Evolutionary conservation across 2,329 filamentous ascomycete genomes (phyloP).

Genomic region (Diaporthe sp.): DNA sequence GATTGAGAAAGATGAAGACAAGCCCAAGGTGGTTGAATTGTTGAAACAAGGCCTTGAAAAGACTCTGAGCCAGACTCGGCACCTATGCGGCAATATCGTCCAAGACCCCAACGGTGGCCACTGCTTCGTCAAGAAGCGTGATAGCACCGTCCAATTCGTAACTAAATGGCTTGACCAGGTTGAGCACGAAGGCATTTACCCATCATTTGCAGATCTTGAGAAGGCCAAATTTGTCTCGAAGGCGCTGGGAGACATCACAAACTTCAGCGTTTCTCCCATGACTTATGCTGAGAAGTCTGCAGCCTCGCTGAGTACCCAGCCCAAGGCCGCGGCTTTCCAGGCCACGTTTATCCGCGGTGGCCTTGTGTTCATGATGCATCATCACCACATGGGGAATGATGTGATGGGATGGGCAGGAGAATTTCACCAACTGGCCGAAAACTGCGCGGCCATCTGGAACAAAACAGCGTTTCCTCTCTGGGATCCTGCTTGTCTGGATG

Average conservation of each 20-base stretch:
- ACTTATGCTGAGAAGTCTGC: constrained; percentile 48
- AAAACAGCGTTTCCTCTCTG: constrained; percentile 48
- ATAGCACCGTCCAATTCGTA: constrained; percentile 48
- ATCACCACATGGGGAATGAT: constrained; percentile 58
- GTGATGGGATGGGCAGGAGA: constrained; percentile 55
- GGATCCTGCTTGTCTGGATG: constrained; percentile 52
- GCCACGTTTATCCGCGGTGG: background rate
- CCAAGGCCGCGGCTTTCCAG: constrained; percentile 50
- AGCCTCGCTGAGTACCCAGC: constrained; percentile 48
- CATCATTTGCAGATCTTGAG: constrained; percentile 54
- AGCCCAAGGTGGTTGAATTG: constrained; percentile 38
- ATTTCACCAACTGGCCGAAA: constrained; percentile 56
- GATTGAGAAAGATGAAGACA: constrained; percentile 47
- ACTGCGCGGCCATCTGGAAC: constrained; percentile 46
- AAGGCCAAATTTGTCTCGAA: constrained; percentile 49
- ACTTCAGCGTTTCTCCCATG: constrained; percentile 54
- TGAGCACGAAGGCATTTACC: constrained; percentile 46
- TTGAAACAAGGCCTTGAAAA: constrained; percentile 46
- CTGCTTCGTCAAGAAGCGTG: constrained; percentile 46
- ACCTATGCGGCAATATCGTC: constrained; percentile 56
- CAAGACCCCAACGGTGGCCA: constrained; percentile 50
- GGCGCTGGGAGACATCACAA: constrained; percentile 49
- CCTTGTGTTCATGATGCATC: constrained; percentile 30
- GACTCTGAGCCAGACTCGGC: constrained; percentile 42
- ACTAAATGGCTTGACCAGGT: constrained; percentile 53